Evolutionary conservation across 768 basidiomycete genomes (phyloP), one percentile per base, ranked within the genome.

Genomic region (Holtermannia corniformis): DNA sequence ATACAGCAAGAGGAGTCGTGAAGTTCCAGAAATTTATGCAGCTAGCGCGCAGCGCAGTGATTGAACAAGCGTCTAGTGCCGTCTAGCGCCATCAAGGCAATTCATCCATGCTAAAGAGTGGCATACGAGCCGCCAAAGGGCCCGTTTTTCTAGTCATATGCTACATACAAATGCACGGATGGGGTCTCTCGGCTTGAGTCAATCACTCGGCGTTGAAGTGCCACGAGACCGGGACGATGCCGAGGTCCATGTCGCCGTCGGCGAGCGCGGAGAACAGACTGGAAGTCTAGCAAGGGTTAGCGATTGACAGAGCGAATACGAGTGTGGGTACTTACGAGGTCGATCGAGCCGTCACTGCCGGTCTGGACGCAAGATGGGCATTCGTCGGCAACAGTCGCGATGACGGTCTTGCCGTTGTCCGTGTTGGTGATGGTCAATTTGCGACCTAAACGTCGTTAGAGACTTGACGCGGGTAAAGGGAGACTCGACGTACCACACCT

Each of bases 341-440:
- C 74, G 65, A 95, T 81, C 14, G 83, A 85, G 70, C 83, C 78
- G 23, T 28, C 28, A 37, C 32, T 16, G 16, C 32, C 32, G 32
- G 32, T 37, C 61, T 79, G 81, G 49, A 64, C 47, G 75, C 88
- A 93, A 20, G 83, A 83, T 22, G 88, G 87, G 77, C 89, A 95
- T 32, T 78, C 82, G 60, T 90, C 88, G 41, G 79, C 86, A 58
- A 95, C 76, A 22, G 75, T 78, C 42, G 82, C 87, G 3, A 71
- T 76, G 52, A 85, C 78, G n/a, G 71, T 66, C 71, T 81, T 80
- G 47, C 78, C 76, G 72, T 80, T 82, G 23, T 73, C 60, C 45
- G 75, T 74, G 75, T 87, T 86, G 54, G 75, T 81, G 66, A 95
- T 79, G 58, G 65, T 58, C 61, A 93, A 79, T 46, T 73, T 37